A percentile compares a stretch with the other conserved stretches of the same genome.
Evolutionary conservation across 2,329 filamentous ascomycete species (phyloP).

Genomic region (Hypoxylon sp.): DNA sequence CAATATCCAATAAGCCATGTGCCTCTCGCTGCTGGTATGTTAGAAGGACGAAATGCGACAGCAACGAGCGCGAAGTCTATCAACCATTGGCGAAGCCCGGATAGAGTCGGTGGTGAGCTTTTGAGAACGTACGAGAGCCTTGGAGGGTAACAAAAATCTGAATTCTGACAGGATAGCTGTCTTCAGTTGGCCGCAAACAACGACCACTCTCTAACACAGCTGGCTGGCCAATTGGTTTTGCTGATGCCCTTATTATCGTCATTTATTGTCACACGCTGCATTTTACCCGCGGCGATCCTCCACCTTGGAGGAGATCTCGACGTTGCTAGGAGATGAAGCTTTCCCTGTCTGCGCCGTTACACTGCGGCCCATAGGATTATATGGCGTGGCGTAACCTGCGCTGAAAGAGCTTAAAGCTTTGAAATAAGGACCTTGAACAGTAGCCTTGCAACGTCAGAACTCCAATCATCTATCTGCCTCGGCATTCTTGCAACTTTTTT

Average conservation of each 20-base stretch:
- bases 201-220: conserved; percentile 11
- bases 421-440: not conserved
- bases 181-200: conserved; percentile 17
- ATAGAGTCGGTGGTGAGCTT: conserved; percentile 3
- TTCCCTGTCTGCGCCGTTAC: conserved; percentile 15
- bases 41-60: conserved; percentile 16
- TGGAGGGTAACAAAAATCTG: conserved; percentile 9
- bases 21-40: conserved; percentile 15
- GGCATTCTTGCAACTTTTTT: conserved; percentile 2
- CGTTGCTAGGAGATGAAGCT: conserved; percentile 10
- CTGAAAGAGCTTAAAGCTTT: conserved; percentile 13
- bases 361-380: conserved; percentile 25
- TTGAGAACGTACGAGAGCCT: not conserved
- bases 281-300: conserved; percentile 19
- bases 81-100: conserved; percentile 12
- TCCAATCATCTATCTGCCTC: conserved; percentile 11
- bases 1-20: conserved; percentile 8
- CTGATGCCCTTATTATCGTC: conserved; percentile 13
- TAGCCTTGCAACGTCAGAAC: conserved; percentile 24
- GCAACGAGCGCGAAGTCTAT: conserved; percentile 1
- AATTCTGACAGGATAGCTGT: conserved; percentile 27
- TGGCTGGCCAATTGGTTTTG: conserved; percentile 10
- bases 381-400: conserved; percentile 2
- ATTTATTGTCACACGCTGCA: conserved; percentile 14
- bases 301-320: conserved; percentile 15